Percentiles rank a stretch among this genome's conserved stretches.
Evolutionary conservation across 768 basidiomycete genomes (phyloP).

Genomic region (Xerocomellus amylosporus): DNA sequence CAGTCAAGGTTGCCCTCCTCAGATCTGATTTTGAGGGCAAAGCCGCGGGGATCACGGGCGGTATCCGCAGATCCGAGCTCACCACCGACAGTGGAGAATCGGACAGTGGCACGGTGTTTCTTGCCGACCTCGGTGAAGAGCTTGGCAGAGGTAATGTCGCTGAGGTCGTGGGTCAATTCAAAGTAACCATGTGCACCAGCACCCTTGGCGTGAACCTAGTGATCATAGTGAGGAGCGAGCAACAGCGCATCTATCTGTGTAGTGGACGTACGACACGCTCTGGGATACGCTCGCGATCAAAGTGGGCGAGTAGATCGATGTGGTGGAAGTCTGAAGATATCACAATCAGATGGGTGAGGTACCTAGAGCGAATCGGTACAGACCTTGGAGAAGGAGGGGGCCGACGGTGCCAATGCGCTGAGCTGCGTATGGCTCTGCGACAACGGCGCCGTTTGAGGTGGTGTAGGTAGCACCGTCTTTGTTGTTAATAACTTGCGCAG

Average conservation of each 20-base stretch:
- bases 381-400: constrained; percentile 87
- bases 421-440: constrained; percentile 70
- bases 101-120: constrained; percentile 69
- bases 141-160: constrained; percentile 72
- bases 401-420: constrained; percentile 74
- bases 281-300: constrained; percentile 93
- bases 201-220: constrained; percentile 86
- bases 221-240: constrained; percentile 23
- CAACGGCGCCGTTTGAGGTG: constrained; percentile 80
- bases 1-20: constrained; percentile 91
- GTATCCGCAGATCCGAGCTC: constrained; percentile 86
- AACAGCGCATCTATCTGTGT: neutral
- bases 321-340: constrained; percentile 72
- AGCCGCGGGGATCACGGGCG: constrained; percentile 93
- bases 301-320: constrained; percentile 88
- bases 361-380: constrained; percentile 14
- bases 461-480: constrained; percentile 72
- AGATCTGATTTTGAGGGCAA: constrained; percentile 85
- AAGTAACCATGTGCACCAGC: constrained; percentile 94
- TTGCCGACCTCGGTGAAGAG: constrained; percentile 66
- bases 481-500: constrained; percentile 51
- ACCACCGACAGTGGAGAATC: constrained; percentile 94
- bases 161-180: constrained; percentile 81
- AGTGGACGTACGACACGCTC: constrained; percentile 73
- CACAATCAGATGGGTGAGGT: constrained; percentile 14